phyloP scores from a whole-genome alignment of 2,329 filamentous ascomycete genomes.

The Fonsecaea pugnacius region DNA sequence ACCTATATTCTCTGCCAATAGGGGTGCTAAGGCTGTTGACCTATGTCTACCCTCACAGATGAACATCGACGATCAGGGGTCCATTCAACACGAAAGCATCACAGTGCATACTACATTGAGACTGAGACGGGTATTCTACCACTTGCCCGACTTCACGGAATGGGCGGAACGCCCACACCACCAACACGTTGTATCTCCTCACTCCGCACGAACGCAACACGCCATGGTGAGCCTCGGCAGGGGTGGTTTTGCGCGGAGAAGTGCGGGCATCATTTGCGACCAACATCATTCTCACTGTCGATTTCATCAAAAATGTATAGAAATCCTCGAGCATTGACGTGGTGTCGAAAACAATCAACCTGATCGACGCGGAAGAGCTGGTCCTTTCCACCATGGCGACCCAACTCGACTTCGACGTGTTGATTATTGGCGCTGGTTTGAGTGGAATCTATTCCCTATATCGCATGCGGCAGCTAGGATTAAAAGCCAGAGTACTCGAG shows the following conservation, averaged over 20 bases:
- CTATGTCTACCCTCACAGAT: too few species aligned
- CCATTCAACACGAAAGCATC: too few species aligned
- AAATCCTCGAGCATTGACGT: not conserved
- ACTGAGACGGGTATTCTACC: too few species aligned
- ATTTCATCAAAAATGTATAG: not conserved
- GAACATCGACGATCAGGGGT: too few species aligned
- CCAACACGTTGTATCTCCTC: not conserved
- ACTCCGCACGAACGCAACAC: not conserved
- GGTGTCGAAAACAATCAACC: not conserved
- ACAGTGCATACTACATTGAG: too few species aligned
- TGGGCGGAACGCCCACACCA: too few species aligned
- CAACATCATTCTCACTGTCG: not conserved
- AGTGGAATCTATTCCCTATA: conserved; percentile 50
- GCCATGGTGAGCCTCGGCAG: conserved; percentile 2
- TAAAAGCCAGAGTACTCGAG: conserved; percentile 41
- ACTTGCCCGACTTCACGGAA: too few species aligned
- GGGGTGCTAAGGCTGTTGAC: too few species aligned
- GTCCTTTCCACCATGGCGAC: not conserved
- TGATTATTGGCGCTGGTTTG: conserved; percentile 51
- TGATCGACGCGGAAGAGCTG: not conserved
- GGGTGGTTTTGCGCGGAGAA: not conserved
- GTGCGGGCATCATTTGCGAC: not conserved
- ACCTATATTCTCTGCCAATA: too few species aligned
- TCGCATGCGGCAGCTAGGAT: conserved; percentile 48
- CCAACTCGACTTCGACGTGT: conserved; percentile 45